phyloP scores from a whole-genome alignment of 768 basidiomycete genomes.

The Amanita fuliginea region DNA sequence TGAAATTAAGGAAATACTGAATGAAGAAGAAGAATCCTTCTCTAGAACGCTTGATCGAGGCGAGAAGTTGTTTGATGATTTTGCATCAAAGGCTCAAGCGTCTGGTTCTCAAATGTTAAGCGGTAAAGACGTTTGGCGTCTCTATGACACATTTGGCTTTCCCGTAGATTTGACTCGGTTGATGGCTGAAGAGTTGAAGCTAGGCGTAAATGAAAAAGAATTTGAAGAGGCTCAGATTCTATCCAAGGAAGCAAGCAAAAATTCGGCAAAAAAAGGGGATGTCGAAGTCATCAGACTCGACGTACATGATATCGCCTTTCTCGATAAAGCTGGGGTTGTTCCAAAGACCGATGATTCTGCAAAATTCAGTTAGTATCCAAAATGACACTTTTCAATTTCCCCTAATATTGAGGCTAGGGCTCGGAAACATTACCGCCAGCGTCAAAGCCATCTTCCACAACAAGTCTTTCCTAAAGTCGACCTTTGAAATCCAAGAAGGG shows the following conservation, averaged over 20 bases:
- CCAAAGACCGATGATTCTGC: slow-evolving; percentile 88
- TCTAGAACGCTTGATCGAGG: slow-evolving; percentile 95
- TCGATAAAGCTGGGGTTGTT: slow-evolving; percentile 68
- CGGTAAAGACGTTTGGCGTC: slow-evolving; percentile 92
- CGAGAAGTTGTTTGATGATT: slow-evolving; percentile 90
- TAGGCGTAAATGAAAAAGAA: slow-evolving; percentile 77
- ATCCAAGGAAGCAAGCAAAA: slow-evolving; percentile 90
- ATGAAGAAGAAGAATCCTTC: slow-evolving; percentile 97
- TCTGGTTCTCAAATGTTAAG: slow-evolving; percentile 54
- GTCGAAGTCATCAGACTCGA: slow-evolving; percentile 78
- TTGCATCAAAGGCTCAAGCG: slow-evolving; percentile 57
- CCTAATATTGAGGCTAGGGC: slow-evolving; percentile 31
- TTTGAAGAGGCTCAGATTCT: slow-evolving; percentile 83
- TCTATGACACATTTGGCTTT: slow-evolving; percentile 98
- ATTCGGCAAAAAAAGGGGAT: slow-evolving; percentile 57
- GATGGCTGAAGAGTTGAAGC: slow-evolving; percentile 91
- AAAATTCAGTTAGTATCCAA: slow-evolving; percentile 70
- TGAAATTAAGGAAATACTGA: slow-evolving; percentile 88
- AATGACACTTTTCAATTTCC: background rate
- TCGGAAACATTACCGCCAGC: slow-evolving; percentile 64
- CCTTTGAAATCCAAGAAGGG: slow-evolving; percentile 52
- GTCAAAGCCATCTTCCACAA: slow-evolving; percentile 81
- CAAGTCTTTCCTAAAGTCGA: slow-evolving; percentile 63
- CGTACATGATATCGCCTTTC: slow-evolving; percentile 83
- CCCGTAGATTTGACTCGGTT: slow-evolving; percentile 92